phyloP scores from a whole-genome alignment of 352 stramenopile species.

The Globisporangium yorkense region DNA sequence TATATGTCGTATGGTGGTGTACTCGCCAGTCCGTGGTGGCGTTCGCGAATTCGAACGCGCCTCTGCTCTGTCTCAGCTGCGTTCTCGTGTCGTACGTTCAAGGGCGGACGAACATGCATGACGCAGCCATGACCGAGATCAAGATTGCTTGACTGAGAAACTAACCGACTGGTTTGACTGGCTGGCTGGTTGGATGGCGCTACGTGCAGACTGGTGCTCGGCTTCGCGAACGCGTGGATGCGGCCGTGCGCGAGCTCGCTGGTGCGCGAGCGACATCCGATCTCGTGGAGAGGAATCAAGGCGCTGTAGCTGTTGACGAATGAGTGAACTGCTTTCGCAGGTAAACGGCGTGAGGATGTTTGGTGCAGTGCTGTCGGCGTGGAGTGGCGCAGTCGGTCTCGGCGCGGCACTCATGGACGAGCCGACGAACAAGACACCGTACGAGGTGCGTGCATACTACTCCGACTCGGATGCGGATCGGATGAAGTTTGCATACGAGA shows the following conservation, averaged over 20 bases:
- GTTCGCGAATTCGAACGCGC: constrained; percentile 33
- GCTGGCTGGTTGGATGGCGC: background rate
- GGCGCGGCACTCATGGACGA: constrained; percentile 34
- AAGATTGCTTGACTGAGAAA: too few relatives aligned
- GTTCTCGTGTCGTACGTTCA: constrained; percentile 23
- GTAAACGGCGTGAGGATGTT: constrained; percentile 44
- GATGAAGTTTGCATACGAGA: too few relatives aligned
- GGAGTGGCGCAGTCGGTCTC: constrained; percentile 36
- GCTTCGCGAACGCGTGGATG: constrained; percentile 34
- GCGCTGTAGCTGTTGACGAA: background rate
- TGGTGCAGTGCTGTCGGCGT: constrained; percentile 30
- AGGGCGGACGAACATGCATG: background rate
- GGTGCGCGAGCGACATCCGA: constrained; percentile 14
- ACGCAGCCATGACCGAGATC: too few relatives aligned
- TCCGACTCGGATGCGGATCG: background rate
- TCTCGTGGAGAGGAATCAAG: too few relatives aligned
- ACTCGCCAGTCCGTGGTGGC: constrained; percentile 23
- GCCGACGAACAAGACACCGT: constrained; percentile 26
- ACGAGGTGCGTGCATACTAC: constrained; percentile 25
- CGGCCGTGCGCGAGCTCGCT: constrained; percentile 38
- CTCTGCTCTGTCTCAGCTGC: constrained; percentile 25
- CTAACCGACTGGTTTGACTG: background rate
- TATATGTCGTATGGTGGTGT: background rate
- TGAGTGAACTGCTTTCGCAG: constrained; percentile 14
- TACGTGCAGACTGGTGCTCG: constrained; percentile 17